phyloP scores from a whole-genome alignment of 1,284 basidiomycete species.

The Ustilago vetiveriae region DNA sequence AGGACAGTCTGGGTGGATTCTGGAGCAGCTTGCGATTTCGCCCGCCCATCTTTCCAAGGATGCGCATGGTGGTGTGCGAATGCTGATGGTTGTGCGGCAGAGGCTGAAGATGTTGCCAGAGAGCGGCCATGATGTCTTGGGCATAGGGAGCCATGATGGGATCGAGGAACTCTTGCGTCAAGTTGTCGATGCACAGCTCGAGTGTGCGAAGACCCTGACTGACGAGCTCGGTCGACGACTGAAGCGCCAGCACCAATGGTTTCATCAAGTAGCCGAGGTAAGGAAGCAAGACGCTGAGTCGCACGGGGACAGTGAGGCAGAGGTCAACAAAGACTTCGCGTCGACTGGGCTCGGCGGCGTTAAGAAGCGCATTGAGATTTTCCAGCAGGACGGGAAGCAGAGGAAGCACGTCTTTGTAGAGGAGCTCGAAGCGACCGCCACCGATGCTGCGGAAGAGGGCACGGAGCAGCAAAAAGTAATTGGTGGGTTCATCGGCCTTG shows the following conservation, averaged over 20 bases:
- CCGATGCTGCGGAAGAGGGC: slow-evolving; percentile 97
- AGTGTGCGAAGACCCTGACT: slow-evolving; percentile 95
- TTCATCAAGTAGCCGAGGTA: slow-evolving; percentile 97
- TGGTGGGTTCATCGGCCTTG: slow-evolving; percentile 86
- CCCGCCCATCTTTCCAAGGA: slow-evolving; percentile 95
- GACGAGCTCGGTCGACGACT: slow-evolving; percentile 82
- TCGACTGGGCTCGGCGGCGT: slow-evolving; percentile 60
- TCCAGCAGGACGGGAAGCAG: slow-evolving; percentile 97
- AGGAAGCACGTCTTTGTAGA: slow-evolving; percentile 97
- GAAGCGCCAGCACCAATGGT: slow-evolving; percentile 89
- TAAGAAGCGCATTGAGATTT: slow-evolving; percentile 76
- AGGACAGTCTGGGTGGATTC: slow-evolving; percentile 81
- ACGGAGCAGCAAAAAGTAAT: slow-evolving; percentile 93
- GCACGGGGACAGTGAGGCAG: slow-evolving; percentile 94
- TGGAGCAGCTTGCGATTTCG: slow-evolving; percentile 84
- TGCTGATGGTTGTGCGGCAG: slow-evolving; percentile 89
- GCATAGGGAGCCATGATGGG: slow-evolving; percentile 84
- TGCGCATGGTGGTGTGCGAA: slow-evolving; percentile 93
- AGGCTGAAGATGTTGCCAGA: slow-evolving; percentile 76
- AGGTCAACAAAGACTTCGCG: slow-evolving; percentile 82
- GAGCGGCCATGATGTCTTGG: slow-evolving; percentile 90
- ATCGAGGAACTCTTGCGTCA: slow-evolving; percentile 97
- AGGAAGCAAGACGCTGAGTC: slow-evolving; percentile 93
- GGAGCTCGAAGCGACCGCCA: slow-evolving; percentile 91
- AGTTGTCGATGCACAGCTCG: slow-evolving; percentile 99